Percentiles rank a stretch among this genome's conserved stretches.
phyloP scores from a whole-genome alignment of 441 rosid genomes.

The Breynia disticha region DNA sequence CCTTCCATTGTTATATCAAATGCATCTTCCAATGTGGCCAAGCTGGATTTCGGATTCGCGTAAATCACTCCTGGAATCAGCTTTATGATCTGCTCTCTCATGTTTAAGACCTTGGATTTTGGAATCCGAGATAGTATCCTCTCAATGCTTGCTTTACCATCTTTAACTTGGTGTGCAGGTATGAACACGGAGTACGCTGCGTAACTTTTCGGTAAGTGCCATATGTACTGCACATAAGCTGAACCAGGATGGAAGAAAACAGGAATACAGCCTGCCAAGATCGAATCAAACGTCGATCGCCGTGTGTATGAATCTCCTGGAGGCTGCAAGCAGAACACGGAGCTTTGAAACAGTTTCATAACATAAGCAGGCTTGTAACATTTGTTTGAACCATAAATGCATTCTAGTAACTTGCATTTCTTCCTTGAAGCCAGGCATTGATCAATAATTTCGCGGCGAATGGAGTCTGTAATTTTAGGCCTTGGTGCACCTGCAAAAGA shows the following conservation, averaged over 20 bases:
- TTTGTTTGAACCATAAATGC: conserved; percentile 27
- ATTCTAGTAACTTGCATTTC: conserved; percentile 53
- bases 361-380: conserved; percentile 42
- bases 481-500: conserved; percentile 63
- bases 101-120: conserved; percentile 23
- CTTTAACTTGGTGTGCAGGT: conserved; percentile 35
- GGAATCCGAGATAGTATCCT: conserved; percentile 36
- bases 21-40: conserved; percentile 55
- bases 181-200: conserved; percentile 55
- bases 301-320: conserved; percentile 77
- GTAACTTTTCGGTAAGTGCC: conserved; percentile 70
- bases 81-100: conserved; percentile 54
- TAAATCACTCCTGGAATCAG: conserved; percentile 57
- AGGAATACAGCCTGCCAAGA: conserved; percentile 78
- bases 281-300: conserved; percentile 73
- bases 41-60: conserved; percentile 43
- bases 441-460: conserved; percentile 48
- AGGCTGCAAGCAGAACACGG: conserved; percentile 74
- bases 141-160: conserved; percentile 45
- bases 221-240: conserved; percentile 65
- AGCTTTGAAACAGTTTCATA: conserved; percentile 50
- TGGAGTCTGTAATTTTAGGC: conserved; percentile 38
- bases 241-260: conserved; percentile 93
- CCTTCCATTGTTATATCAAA: conserved; percentile 61
- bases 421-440: conserved; percentile 52